Evolutionary conservation across 768 basidiomycete genomes (phyloP).

Genomic region (Trametes coccinea): DNA sequence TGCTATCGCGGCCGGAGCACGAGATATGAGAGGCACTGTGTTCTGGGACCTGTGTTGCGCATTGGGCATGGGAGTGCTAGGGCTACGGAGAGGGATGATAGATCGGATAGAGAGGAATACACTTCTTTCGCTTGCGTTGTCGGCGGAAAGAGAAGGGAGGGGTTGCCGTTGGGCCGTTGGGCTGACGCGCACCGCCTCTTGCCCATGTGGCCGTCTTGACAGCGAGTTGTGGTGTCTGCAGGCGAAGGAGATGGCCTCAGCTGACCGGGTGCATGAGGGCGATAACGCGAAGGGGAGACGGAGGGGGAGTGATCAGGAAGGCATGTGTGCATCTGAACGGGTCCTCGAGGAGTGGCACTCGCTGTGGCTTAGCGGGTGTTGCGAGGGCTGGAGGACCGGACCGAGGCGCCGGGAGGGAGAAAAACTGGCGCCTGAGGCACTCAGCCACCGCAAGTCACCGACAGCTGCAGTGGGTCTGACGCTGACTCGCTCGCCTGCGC

Average conservation of each 20-base stretch:
- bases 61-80: slow-evolving; percentile 9
- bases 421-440: slow-evolving; percentile 9
- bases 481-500: neutral
- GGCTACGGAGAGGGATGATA: slow-evolving; percentile 16
- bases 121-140: slow-evolving; percentile 4
- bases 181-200: neutral
- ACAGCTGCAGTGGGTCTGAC: too few relatives aligned
- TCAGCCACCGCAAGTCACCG: too few relatives aligned
- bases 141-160: neutral
- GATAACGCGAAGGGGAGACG: slow-evolving; percentile 1
- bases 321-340: neutral
- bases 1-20: slow-evolving; percentile 29
- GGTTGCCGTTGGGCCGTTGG: neutral
- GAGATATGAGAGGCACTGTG: neutral
- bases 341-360: neutral
- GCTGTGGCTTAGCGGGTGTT: neutral
- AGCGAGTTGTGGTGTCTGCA: neutral
- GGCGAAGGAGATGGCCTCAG: neutral
- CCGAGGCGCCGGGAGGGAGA: slow-evolving; percentile 12
- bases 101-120: slow-evolving; percentile 15
- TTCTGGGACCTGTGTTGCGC: slow-evolving; percentile 3
- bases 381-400: slow-evolving; percentile 2
- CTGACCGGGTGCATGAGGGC: neutral
- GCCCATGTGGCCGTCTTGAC: neutral
- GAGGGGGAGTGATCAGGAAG: neutral